Evolutionary conservation across 2,329 filamentous ascomycete species (phyloP), one percentile per base, ranked within the genome.

Genomic region (Fusarium xylarioides): DNA sequence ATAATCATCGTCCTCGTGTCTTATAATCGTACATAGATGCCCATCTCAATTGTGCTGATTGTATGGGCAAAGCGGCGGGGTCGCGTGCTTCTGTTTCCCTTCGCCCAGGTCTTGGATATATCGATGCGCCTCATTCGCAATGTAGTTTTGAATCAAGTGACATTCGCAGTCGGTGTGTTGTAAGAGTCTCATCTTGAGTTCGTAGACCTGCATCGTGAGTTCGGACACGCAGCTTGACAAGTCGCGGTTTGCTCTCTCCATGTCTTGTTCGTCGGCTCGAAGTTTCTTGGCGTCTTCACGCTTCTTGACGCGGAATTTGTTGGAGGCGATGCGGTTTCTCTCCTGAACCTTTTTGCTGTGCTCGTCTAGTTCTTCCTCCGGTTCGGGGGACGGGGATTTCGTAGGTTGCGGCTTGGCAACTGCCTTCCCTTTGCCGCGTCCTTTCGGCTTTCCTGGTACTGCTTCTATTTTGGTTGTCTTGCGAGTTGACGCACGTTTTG

Each of bases 291-390:
- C 64, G 18, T 74, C 65, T 12, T 74, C 68, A 2, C 68, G 66
- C 43, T 77, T 79, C 52, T 70, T 76, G 32, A 67, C 19, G 3
- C 77, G 74, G 35, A 77, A 77, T 34, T 71, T 78, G 58, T 74
- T 78, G 53, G 78, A 76, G 7, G 77, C 76, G 14, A 76, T 26
- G 15, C 77, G 75, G 23, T 75, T 79, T n/a, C 75, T 63, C 34
- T 70, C 68, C 5, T 75, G 74, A 0, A 71, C 7, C 1, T 23
- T 44, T 26, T 26, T 65, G 11, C 8, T 61, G 14, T 37, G 14
- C 14, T 28, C 7, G 5, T 30, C 19, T 1, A n/a, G 4, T n/a
- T 54, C 50, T 16, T 21, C 52, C 5, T 21, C 52, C 2, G 52
- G 14, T 5, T 54, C 52, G 4, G 34, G 38, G 1, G 43, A 28